Base-by-base conservation (phyloP, 805 yeast species). In the Kregervanrija delftensis region DNA sequence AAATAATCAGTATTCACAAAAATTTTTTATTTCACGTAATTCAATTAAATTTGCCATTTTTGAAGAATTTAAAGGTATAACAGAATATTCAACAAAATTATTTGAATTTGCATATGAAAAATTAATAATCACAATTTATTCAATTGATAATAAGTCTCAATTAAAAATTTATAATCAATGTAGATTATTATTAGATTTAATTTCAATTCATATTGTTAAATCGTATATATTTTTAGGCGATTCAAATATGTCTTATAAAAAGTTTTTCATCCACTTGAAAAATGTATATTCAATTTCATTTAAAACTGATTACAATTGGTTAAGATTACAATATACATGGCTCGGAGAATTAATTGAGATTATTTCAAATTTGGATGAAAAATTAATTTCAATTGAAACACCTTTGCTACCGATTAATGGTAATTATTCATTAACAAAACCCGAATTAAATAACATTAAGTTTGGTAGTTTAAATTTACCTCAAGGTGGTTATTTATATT, bases 171-270 rank as follows among this genome's bases (percentile, higher is more conserved):
- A 81, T 79, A 48, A 51, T 3, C 69, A 76, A 35, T 60, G 73
- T 33, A 58, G 86, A 37, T 55, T 57, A 9, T 60, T 83, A 39
- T 58, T 84, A 5, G 95, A 87, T 55, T 58, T 77, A 4, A 55
- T 76, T 5, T 81, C 83, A 0, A 68, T 83, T 41, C 85, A 83
- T 52, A 78, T 86, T 9, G 75, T 77, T 8, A 71, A 84, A 49
- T 67, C 79, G 1, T 75, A 79, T 52, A 66, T 86, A 22, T 77
- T 83, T 11, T 46, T 76, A 11, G 84, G 76, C 36, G 78, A 76
- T 48, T 73, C 83, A 1, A 68, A 79, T 34, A 52, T 68, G 40
- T 86, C 90, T 0, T 76, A 78, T 53, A 68, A 73, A 47, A 83
- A 80, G 57, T 87, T 86, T 57, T 71, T 71, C 34, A 68, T 76